Evolutionary conservation across 202 grass and related monocot genomes (phyloP).

Genomic region (Eragrostis tef): DNA sequence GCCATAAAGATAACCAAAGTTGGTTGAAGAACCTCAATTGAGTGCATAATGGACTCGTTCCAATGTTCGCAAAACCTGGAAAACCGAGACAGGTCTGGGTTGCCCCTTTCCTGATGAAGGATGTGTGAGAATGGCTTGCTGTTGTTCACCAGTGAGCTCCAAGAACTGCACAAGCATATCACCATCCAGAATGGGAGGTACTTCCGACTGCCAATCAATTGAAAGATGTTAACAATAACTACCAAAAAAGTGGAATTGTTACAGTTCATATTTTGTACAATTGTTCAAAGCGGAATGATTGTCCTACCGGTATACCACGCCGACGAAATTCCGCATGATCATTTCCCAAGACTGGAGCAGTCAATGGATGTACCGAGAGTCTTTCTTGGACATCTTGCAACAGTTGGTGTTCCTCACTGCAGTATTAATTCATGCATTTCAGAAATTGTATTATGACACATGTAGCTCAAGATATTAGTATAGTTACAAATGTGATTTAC

Average conservation of each 20-base stretch:
- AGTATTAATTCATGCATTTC: conserved; percentile 45
- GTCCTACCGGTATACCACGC: conserved; percentile 64
- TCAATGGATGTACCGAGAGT: conserved; percentile 81
- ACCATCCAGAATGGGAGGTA: conserved; percentile 81
- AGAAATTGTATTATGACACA: conserved; percentile 5
- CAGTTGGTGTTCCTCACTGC: conserved; percentile 90
- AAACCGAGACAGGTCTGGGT: conserved; percentile 43
- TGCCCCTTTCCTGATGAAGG: conserved; percentile 54
- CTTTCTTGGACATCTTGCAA: conserved; percentile 83
- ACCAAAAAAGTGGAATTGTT: background rate
- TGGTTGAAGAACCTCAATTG: conserved; percentile 53
- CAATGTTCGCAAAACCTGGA: conserved; percentile 72
- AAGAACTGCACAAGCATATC: conserved; percentile 98
- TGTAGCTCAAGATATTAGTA: background rate
- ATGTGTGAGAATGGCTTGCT: conserved; percentile 64
- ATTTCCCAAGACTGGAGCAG: conserved; percentile 92
- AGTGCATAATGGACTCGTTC: conserved; percentile 89
- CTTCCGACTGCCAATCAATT: conserved; percentile 53
- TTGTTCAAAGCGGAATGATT: conserved; percentile 17
- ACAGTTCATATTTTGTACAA: background rate
- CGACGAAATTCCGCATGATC: conserved; percentile 80
- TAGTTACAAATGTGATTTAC: conserved; percentile 15
- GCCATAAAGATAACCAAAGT: background rate
- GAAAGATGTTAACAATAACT: conserved; percentile 2
- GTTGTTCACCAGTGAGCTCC: conserved; percentile 82